Evolutionary conservation across 495 filamentous ascomycete genomes (phyloP).

Genomic region (Durotheca rogersii): DNA sequence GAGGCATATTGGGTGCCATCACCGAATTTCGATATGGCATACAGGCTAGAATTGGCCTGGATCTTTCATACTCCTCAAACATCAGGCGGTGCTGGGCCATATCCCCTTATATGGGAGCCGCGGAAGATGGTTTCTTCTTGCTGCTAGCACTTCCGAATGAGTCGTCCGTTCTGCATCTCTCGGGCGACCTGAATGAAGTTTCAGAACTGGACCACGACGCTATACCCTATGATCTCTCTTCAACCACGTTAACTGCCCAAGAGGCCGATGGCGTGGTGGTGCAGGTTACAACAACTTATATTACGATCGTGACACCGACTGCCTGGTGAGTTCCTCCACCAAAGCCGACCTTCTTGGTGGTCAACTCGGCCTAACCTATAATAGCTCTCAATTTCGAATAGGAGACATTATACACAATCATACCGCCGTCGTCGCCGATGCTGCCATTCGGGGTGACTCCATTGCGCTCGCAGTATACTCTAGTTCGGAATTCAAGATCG

Average conservation of each 20-base stretch:
- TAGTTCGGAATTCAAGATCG: constrained; percentile 34
- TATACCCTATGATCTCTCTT: constrained; percentile 50
- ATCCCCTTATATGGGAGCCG: constrained; percentile 17
- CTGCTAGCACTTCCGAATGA: constrained; percentile 55
- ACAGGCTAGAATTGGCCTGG: constrained; percentile 63
- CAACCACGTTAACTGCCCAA: constrained; percentile 56
- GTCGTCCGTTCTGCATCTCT: constrained; percentile 41
- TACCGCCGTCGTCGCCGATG: constrained; percentile 36
- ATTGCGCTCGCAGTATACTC: constrained; percentile 41
- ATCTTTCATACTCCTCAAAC: constrained; percentile 47
- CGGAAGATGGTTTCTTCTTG: constrained; percentile 35
- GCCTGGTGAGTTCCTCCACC: constrained; percentile 31
- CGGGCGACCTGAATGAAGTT: constrained; percentile 40
- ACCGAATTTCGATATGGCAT: constrained; percentile 71
- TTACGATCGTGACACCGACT: constrained; percentile 37
- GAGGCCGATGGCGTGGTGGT: constrained; percentile 41
- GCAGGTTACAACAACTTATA: constrained; percentile 57
- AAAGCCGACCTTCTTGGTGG: constrained; percentile 7
- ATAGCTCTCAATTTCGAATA: constrained; percentile 32
- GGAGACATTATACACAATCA: constrained; percentile 28
- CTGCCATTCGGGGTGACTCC: constrained; percentile 29
- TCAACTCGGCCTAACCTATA: constrained; percentile 15
- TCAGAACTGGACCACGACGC: constrained; percentile 38
- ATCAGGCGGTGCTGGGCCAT: constrained; percentile 51
- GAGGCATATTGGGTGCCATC: constrained; percentile 60